Evolutionary conservation across 345 rosid genomes (phyloP), one percentile per base, ranked within the genome.

Genomic region (Geranium rotundifolium): DNA sequence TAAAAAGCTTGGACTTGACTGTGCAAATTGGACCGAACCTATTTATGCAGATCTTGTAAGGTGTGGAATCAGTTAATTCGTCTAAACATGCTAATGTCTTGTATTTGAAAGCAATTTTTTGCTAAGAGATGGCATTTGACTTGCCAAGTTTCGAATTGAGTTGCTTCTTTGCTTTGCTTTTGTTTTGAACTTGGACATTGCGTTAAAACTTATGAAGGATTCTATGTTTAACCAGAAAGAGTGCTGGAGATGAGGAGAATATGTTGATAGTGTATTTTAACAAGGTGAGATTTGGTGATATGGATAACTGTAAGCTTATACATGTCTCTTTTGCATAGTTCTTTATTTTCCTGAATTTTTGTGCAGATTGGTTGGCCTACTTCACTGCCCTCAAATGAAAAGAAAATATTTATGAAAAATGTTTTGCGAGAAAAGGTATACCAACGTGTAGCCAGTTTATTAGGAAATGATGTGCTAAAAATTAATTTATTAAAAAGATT

Each of bases 331-430:
- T 41, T 41, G 9, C 14, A 41, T 9, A 41, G 1, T 41, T 41
- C 29, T 7, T 41, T 72, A 29, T 65, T 65, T 49, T 56, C 34
- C 49, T 41, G 54, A 63, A 50, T 29, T 5, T 18, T 31, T 16
- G 5, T 63, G 23, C 82, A 92, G 93, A 89, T 89, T 78, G 98
- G 96, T 52, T 92, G 95, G 98, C 98, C 98, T 72, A 81, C 85
- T 60, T 85, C 95, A 13, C 72, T 92, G 82, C 95, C 96, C 46
- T 89, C 98, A 19, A 92, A 60, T 54, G 96, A 92, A 85, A 87
- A 87, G 74, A 76, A 71, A 54, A 9, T 81, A 5, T 89, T 89
- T 66, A 75, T 89, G 54, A 85, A 83, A 78, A 81, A 80, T 46
- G 76, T 87, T 55, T 54, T 92, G 74, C 77, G 72, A 52, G 95